Evolutionary conservation across 1,284 basidiomycete species (phyloP).

Genomic region (Cutaneotrichosporon sp.): DNA sequence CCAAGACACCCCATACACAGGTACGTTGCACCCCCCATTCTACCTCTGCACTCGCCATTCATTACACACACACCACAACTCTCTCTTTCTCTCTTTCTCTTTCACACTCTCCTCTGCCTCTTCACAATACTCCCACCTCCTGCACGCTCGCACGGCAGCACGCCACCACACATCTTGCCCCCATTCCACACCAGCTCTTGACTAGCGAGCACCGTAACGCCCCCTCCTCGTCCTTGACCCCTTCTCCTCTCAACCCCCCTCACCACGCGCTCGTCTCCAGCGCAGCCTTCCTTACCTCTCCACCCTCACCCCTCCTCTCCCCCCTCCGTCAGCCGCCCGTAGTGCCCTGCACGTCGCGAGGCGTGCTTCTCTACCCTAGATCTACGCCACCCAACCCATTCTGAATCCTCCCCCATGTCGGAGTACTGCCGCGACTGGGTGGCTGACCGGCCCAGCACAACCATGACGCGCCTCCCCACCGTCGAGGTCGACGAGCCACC

Average conservation of each 20-base stretch:
- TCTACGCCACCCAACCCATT: neutral
- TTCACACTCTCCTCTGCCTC: neutral
- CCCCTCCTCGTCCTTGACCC: too few species aligned
- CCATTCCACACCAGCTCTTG: too few species aligned
- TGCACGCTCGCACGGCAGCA: neutral
- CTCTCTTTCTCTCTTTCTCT: conserved; percentile 1
- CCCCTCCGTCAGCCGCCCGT: neutral
- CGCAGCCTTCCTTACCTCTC: neutral
- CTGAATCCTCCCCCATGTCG: conserved; percentile 11
- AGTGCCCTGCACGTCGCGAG: neutral
- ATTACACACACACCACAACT: too few species aligned
- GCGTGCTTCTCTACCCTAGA: neutral
- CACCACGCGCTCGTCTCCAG: too few species aligned
- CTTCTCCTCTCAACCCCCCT: too few species aligned
- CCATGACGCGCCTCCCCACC: conserved; percentile 2
- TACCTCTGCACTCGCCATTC: too few species aligned
- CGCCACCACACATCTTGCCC: too few species aligned
- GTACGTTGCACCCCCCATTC: too few species aligned
- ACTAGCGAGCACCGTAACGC: too few species aligned
- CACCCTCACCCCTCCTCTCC: too few species aligned
- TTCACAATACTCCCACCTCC: neutral
- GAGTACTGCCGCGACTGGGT: conserved; percentile 24
- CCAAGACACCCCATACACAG: too few species aligned
- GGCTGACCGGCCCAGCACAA: conserved; percentile 6
- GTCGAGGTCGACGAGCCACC: neutral